Evolutionary conservation across 1,284 basidiomycete genomes (phyloP).

Genomic region (Inonotus obliquus): DNA sequence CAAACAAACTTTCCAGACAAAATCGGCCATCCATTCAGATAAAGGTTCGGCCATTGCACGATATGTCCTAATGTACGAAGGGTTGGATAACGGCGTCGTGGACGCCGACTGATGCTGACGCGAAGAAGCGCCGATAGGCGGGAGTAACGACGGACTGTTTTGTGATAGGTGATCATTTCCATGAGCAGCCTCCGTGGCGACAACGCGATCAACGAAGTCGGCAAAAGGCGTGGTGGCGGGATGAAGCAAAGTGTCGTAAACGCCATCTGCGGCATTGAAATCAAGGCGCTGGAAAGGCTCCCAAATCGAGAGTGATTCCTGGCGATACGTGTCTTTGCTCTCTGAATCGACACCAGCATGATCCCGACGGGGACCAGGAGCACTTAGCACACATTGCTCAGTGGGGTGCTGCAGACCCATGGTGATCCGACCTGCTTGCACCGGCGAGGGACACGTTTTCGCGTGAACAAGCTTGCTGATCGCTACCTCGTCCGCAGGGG

Average conservation of each 20-base stretch:
- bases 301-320: not conserved
- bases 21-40: constrained; percentile 71
- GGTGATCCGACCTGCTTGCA: constrained; percentile 39
- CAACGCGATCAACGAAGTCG: constrained; percentile 66
- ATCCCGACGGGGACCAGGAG: not conserved
- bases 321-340: not conserved
- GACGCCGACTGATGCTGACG: constrained; percentile 26
- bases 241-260: not conserved
- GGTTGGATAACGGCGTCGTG: constrained; percentile 42
- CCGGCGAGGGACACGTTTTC: constrained; percentile 36
- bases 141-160: not conserved
- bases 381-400: not conserved
- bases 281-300: not conserved
- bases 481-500: constrained; percentile 53
- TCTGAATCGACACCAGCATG: not conserved
- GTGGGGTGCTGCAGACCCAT: constrained; percentile 13
- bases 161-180: not conserved
- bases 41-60: constrained; percentile 69
- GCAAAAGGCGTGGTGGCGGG: constrained; percentile 58
- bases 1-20: constrained; percentile 75
- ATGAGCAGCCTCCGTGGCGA: constrained; percentile 38
- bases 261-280: not conserved
- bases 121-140: constrained; percentile 22
- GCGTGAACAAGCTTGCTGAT: constrained; percentile 65
- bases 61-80: constrained; percentile 53